These are phyloP conservation scores for Suillus subluteus DNA, from an alignment of 768 basidiomycete species.

Conservation along the genomic window DNA sequence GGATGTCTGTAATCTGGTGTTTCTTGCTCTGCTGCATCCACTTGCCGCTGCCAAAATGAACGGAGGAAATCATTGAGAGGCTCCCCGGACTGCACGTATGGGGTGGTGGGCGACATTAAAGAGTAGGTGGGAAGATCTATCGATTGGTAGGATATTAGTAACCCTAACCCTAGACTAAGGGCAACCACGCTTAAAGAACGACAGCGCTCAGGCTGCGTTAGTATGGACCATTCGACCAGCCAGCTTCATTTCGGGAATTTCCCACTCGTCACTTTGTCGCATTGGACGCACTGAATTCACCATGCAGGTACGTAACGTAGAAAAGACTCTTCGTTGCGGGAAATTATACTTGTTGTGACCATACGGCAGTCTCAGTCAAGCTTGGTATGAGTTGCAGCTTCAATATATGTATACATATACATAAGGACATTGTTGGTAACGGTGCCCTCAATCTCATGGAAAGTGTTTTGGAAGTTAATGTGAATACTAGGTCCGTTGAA, in stretches of 20 bases:
- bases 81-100: conserved; percentile 83
- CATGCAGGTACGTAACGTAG: not conserved
- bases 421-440: too few species aligned
- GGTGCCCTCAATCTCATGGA: not conserved
- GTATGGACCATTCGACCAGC: not conserved
- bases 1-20: conserved; percentile 88
- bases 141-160: not conserved
- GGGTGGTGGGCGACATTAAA: conserved; percentile 43
- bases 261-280: not conserved
- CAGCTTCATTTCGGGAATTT: not conserved
- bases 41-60: conserved; percentile 89
- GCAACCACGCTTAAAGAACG: not conserved
- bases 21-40: conserved; percentile 85
- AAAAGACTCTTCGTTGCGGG: not conserved
- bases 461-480: not conserved
- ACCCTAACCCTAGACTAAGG: conserved; percentile 35
- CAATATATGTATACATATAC: not conserved
- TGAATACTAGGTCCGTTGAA: not conserved
- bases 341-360: not conserved
- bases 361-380: not conserved
- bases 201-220: too few species aligned
- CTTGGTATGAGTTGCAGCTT: not conserved
- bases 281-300: not conserved
- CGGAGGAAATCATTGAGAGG: conserved; percentile 85
- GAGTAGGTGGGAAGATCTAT: conserved; percentile 13